Evolutionary conservation across 352 stramenopile species (phyloP).

Genomic region (Pythium aquatile): DNA sequence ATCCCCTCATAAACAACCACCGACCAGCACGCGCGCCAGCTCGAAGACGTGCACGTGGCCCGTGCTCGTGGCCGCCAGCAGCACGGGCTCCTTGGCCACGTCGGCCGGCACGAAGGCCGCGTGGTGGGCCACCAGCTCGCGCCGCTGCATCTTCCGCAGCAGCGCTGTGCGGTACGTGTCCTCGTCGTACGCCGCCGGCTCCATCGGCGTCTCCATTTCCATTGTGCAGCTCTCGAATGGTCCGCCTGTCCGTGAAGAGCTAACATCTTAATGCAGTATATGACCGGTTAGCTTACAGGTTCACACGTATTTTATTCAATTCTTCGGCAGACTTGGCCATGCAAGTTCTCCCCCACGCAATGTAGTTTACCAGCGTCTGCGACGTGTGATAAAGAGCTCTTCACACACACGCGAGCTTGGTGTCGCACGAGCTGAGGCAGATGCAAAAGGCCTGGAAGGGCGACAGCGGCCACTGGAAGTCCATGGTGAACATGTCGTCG

Average conservation of each 20-base stretch:
- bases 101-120: conserved; percentile 45
- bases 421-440: conserved; percentile 88
- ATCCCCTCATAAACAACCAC: neutral
- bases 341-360: neutral
- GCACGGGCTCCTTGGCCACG: conserved; percentile 33
- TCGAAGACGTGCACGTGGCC: conserved; percentile 62
- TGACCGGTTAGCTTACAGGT: conserved; percentile 3
- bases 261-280: conserved; percentile 15
- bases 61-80: conserved; percentile 67
- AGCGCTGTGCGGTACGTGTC: conserved; percentile 44
- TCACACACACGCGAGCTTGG: conserved; percentile 87
- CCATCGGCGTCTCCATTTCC: conserved; percentile 31
- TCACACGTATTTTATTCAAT: conserved; percentile 26
- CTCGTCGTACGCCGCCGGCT: conserved; percentile 62
- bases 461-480: conserved; percentile 88
- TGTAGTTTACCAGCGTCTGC: conserved; percentile 24
- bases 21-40: conserved; percentile 41
- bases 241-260: neutral
- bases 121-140: conserved; percentile 53
- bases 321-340: neutral
- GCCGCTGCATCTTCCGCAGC: conserved; percentile 52
- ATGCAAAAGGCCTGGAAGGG: conserved; percentile 88
- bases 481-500: conserved; percentile 91
- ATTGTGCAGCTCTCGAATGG: neutral
- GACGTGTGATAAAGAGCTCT: conserved; percentile 10